These are phyloP conservation scores for Durio zibethinus DNA, from an alignment of 345 rosid genomes.

Conservation along the genomic window DNA sequence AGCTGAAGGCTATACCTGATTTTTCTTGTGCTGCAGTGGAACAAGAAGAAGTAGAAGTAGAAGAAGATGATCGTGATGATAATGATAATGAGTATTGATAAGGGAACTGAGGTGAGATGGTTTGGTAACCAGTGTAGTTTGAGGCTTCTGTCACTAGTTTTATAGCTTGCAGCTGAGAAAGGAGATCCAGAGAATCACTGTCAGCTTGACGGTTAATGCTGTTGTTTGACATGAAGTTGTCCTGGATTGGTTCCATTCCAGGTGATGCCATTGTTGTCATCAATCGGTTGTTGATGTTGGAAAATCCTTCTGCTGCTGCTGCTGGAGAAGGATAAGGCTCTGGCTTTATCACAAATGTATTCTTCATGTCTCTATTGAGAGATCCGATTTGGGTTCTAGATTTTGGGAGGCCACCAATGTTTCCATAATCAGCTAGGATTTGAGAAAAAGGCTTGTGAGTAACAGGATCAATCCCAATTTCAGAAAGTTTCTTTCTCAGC, in stretches of 20 bases:
- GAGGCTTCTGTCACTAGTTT: constrained; percentile 60
- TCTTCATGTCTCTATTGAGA: constrained; percentile 41
- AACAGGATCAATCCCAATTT: constrained; percentile 92
- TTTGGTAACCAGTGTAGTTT: constrained; percentile 24
- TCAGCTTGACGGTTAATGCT: not conserved
- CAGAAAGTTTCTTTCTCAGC: constrained; percentile 80
- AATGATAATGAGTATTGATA: constrained; percentile 31
- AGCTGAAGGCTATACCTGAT: constrained; percentile 41
- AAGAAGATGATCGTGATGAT: constrained; percentile 29
- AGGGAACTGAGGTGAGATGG: constrained; percentile 13
- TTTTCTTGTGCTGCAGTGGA: constrained; percentile 52
- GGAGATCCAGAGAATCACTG: constrained; percentile 45
- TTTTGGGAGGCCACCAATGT: constrained; percentile 56
- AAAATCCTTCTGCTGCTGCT: constrained; percentile 8
- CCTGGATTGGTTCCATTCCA: constrained; percentile 27
- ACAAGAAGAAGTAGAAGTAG: constrained; percentile 50
- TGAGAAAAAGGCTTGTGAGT: constrained; percentile 93
- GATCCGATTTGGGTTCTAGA: constrained; percentile 44
- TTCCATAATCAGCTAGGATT: constrained; percentile 80
- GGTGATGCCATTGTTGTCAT: constrained; percentile 17
- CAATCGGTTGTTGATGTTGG: constrained; percentile 4
- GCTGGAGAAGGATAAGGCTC: constrained; percentile 11
- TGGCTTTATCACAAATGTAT: constrained; percentile 20
- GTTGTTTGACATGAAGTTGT: constrained; percentile 14
- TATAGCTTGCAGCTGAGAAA: constrained; percentile 73